Evolutionary conservation across 768 basidiomycete genomes (phyloP), one percentile per base, ranked within the genome.

Genomic region (Agrocybe pediades): DNA sequence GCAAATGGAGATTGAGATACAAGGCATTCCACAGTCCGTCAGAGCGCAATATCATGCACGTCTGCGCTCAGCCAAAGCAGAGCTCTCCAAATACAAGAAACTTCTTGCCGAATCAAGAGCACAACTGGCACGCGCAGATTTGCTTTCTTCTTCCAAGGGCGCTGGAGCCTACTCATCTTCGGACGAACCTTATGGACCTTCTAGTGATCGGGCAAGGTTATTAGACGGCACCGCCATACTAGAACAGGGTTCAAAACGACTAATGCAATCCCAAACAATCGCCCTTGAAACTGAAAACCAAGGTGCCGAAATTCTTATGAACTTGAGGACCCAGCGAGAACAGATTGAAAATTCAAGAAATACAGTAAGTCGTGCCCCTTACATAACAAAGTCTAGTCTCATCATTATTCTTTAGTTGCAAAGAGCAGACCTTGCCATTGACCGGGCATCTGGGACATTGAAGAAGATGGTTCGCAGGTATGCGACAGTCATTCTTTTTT

Each of bases 1-100:
- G 43, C 97, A 99, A 82, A 97, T 99, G 96, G 96, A 98, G 74
- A 89, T 99, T 53, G 97, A 99, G 74, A 87, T 96, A 6, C 94
- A 95, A 63, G 90, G 92, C 9, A 94, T 98, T 66, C 94, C 95
- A 0, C 87, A 91, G 65, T 88, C 90, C 19, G 79, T 95, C 62
- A 84, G 89, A 46, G 73, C 86, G 0, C 82, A 85, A 56, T 95
- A 95, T 67, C 86, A 89, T 56, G 69, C 79, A 17, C 85, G 92
- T 55, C 82, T 97, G 48, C 80, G 83, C 57, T 73, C 82, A 9
- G 84, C 90, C 55, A 95, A 95, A 66, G 72, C 82, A 2, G 87
- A 88, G 46, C 78, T 98, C 16, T 74, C 83, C 33, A 82, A 81
- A 57, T 87, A 83, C 75, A 98, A 97, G 79, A 91, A 91, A 69